A percentile compares a stretch with the other conserved stretches of the same genome.
phyloP scores from a whole-genome alignment of 352 stramenopile species.

The Globisporangium rhizosaccharum region DNA sequence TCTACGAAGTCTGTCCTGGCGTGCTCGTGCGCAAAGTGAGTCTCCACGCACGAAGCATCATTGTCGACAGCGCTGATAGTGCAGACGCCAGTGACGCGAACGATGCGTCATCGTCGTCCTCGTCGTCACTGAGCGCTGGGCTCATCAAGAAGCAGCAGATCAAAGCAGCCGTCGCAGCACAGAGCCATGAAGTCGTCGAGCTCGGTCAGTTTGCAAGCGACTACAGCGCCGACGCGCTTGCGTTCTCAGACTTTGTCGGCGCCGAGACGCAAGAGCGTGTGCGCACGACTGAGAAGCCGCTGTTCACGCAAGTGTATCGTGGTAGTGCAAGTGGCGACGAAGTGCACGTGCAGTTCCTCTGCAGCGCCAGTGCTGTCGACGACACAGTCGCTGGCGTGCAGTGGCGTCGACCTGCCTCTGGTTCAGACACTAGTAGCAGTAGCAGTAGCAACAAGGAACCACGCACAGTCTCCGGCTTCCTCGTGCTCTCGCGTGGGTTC shows the following conservation, averaged over 20 bases:
- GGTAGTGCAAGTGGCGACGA: slow-evolving; percentile 9
- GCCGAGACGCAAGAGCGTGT: slow-evolving; percentile 42
- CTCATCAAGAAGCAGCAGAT: not conserved
- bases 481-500: slow-evolving; percentile 62
- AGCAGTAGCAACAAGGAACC: not conserved
- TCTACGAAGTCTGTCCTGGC: slow-evolving; percentile 66
- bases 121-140: slow-evolving; percentile 1
- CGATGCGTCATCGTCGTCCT: not conserved
- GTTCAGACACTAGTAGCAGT: slow-evolving; percentile 33
- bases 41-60: slow-evolving; percentile 11
- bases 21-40: slow-evolving; percentile 50
- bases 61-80: slow-evolving; percentile 4
- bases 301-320: slow-evolving; percentile 66
- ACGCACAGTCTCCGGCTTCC: slow-evolving; percentile 32
- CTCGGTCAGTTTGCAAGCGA: slow-evolving; percentile 36
- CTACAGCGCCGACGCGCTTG: slow-evolving; percentile 16
- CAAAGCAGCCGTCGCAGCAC: slow-evolving; percentile 5
- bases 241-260: slow-evolving; percentile 43
- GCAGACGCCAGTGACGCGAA: too few relatives aligned
- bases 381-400: slow-evolving; percentile 40
- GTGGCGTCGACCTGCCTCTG: slow-evolving; percentile 20
- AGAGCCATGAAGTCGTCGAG: slow-evolving; percentile 29
- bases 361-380: slow-evolving; percentile 35
- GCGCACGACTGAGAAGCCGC: slow-evolving; percentile 24
- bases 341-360: slow-evolving; percentile 71